Conservation (phyloP, 768 basidiomycete genomes). For the Calocera viscosa region DNA sequence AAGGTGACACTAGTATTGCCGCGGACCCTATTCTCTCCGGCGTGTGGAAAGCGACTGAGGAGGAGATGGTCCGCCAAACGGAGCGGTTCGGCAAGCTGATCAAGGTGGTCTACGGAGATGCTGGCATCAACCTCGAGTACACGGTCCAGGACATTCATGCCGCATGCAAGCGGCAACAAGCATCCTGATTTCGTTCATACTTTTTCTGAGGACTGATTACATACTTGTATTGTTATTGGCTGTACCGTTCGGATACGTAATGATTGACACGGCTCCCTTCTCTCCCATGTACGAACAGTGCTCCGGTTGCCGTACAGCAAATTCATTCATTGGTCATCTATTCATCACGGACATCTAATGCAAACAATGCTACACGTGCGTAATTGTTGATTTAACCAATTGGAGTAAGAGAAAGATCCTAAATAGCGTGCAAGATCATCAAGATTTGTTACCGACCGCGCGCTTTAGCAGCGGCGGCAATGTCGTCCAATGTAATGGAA, state of each 20-base stretch:
- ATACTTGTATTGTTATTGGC: too few relatives aligned
- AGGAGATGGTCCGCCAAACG: slow-evolving; percentile 62
- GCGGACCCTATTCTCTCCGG: slow-evolving; percentile 45
- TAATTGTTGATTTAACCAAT: background rate
- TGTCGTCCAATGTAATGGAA: slow-evolving; percentile 61
- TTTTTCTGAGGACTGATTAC: too few relatives aligned
- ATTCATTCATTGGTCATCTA: background rate
- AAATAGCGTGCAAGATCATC: background rate
- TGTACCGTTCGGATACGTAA: too few relatives aligned
- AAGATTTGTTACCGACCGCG: background rate
- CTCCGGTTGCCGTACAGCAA: too few relatives aligned
- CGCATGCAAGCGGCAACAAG: slow-evolving; percentile 57
- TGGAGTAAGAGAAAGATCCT: background rate
- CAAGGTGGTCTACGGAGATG: slow-evolving; percentile 65
- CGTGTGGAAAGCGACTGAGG: slow-evolving; percentile 87
- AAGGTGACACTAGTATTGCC: slow-evolving; percentile 31
- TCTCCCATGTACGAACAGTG: too few relatives aligned
- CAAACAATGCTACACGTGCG: background rate
- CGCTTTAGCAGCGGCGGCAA: slow-evolving; percentile 30
- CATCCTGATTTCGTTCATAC: background rate
- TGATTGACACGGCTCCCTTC: too few relatives aligned
- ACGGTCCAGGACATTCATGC: slow-evolving; percentile 58
- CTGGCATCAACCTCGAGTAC: slow-evolving; percentile 62
- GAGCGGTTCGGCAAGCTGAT: slow-evolving; percentile 57
- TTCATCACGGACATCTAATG: slow-evolving; percentile 4